phyloP scores from a whole-genome alignment of 2,329 filamentous ascomycete species.

The Falciphora oryzae region DNA sequence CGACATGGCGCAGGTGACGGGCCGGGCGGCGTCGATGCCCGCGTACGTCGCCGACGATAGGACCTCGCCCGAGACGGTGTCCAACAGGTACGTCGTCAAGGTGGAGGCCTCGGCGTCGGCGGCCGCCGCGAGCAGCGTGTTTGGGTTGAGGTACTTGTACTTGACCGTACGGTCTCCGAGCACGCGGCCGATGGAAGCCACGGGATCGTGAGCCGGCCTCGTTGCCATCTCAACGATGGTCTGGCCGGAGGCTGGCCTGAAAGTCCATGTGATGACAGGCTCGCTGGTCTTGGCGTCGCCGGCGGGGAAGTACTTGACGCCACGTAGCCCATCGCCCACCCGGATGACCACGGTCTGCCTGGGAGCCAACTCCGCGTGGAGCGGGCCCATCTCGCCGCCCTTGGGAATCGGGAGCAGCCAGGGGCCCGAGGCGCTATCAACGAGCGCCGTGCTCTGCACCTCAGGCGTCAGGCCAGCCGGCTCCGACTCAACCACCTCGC shows the following conservation, averaged over 20 bases:
- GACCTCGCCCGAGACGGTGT: constrained; percentile 78
- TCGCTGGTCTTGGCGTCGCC: neutral
- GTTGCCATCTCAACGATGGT: constrained; percentile 63
- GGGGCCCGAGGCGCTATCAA: constrained; percentile 46
- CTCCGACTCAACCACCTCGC: constrained; percentile 38
- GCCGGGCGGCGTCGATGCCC: constrained; percentile 67
- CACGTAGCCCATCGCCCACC: constrained; percentile 43
- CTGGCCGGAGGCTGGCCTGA: constrained; percentile 60
- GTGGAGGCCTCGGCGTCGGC: constrained; percentile 51
- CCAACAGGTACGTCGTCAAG: constrained; percentile 72
- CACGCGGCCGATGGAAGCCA: constrained; percentile 92
- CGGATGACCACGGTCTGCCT: constrained; percentile 51
- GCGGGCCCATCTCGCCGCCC: constrained; percentile 41
- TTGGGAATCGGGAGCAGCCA: constrained; percentile 49
- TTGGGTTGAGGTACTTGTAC: constrained; percentile 95
- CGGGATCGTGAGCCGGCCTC: constrained; percentile 70
- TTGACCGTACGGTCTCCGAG: constrained; percentile 87
- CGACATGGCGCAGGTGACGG: constrained; percentile 71
- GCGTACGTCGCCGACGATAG: constrained; percentile 65
- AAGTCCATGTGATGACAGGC: constrained; percentile 55
- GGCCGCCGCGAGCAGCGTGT: constrained; percentile 71
- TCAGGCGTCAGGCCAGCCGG: neutral
- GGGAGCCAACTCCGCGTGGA: constrained; percentile 41
- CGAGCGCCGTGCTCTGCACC: constrained; percentile 40
- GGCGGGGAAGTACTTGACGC: constrained; percentile 42